Evolutionary conservation across 2,329 filamentous ascomycete genomes (phyloP).

Genomic region (Fusarium hainanense): DNA sequence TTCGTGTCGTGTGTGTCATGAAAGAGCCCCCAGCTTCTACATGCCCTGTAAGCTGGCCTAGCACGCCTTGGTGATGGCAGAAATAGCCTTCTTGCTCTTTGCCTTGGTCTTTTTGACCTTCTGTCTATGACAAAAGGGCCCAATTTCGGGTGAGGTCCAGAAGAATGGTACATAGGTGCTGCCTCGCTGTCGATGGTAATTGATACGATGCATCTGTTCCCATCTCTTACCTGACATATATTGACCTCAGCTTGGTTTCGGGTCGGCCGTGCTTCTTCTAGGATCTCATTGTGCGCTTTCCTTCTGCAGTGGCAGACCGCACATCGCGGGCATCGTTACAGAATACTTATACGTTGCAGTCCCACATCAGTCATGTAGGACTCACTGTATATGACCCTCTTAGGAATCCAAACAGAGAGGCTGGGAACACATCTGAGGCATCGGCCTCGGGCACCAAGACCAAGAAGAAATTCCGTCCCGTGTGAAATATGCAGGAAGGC

Average conservation of each 20-base stretch:
- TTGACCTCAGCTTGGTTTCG: neutral
- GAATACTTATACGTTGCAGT: rapidly evolving
- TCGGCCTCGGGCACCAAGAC: no score
- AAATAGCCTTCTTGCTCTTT: neutral
- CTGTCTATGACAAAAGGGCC: neutral
- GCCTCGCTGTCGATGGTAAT: neutral
- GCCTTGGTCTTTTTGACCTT: neutral
- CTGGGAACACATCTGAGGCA: neutral
- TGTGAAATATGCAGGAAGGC: no score
- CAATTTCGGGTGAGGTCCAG: neutral
- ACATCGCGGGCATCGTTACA: neutral
- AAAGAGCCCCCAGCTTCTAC: no score
- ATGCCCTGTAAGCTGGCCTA: neutral
- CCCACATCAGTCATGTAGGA: neutral
- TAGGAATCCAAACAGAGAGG: neutral
- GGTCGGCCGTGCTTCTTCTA: no score
- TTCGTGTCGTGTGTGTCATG: no score
- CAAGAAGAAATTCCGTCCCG: no score
- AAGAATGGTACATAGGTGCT: neutral
- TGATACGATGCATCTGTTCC: rapidly evolving
- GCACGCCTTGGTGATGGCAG: no score
- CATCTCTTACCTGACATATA: neutral
- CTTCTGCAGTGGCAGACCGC: neutral
- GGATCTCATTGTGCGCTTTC: neutral
- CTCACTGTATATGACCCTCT: neutral